phyloP scores from a whole-genome alignment of 163 green algal species.

The Scenedesmus sp. region DNA sequence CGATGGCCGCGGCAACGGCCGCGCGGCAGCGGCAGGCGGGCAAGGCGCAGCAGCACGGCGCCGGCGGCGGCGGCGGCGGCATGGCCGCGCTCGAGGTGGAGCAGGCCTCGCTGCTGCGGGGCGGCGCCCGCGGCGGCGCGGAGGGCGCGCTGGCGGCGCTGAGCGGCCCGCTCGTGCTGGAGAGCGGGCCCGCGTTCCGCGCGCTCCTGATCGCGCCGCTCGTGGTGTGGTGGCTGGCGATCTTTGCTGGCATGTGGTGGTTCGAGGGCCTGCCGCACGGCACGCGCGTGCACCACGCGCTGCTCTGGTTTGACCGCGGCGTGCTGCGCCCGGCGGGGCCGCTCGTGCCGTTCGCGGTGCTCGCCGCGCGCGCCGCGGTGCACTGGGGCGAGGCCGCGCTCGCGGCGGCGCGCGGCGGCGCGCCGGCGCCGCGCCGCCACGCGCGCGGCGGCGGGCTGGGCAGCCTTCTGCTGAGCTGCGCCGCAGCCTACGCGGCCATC shows the following conservation, averaged over 20 bases:
- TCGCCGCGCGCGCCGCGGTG: not conserved
- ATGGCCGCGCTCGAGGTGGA: not conserved
- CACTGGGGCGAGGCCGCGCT: not conserved
- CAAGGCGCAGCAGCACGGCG: not conserved
- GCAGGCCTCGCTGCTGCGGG: not conserved
- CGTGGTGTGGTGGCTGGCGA: slow-evolving; percentile 37
- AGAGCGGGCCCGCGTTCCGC: slow-evolving; percentile 15
- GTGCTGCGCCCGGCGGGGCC: slow-evolving; percentile 40
- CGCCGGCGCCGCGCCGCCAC: not conserved
- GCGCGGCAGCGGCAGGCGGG: not conserved
- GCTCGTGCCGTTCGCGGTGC: slow-evolving; percentile 35
- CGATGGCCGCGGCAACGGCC: no score
- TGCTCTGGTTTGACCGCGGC: slow-evolving; percentile 43
- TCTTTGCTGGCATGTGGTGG: not conserved
- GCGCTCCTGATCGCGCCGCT: slow-evolving; percentile 24
- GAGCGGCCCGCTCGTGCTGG: slow-evolving; percentile 15
- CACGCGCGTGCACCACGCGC: slow-evolving; percentile 16
- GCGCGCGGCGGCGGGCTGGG: slow-evolving; percentile 19
- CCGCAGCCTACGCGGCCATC: slow-evolving; percentile 22
- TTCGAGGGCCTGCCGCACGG: slow-evolving; percentile 38
- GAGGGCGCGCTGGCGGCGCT: not conserved
- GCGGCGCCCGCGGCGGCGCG: no score
- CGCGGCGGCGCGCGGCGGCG: not conserved
- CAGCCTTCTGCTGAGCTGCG: slow-evolving; percentile 12
- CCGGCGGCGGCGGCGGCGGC: not conserved